Base-by-base conservation (phyloP, 2,329 filamentous ascomycete species). In the Mycosphaerella arachidis region DNA sequence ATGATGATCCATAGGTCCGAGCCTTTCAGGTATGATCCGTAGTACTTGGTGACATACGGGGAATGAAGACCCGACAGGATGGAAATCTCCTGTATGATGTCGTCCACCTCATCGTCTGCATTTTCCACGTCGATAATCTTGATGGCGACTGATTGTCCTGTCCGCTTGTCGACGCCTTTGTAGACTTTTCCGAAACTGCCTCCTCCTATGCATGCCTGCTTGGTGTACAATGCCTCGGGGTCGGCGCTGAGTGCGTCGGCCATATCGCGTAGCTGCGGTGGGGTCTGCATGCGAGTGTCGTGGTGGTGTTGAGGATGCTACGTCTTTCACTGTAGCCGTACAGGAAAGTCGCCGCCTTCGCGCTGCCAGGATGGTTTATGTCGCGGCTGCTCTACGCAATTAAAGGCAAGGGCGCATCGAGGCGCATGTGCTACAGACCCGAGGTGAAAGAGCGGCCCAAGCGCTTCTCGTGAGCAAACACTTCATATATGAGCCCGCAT, bases 121-220 rank as follows among this genome's bases (percentile, higher is more conserved):
- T 94, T 97, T 77, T 99, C 94, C 67, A 99, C 94, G 72, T 99
- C 94, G 74, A 99, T 97, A 70, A 99, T 84, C 77, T 99, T 99
- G 81, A 99, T 99, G 30, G 94, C 94, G 54, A 99, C 94, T 12
- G 93, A 88, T 72, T 96, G 89, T 40, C 94, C 94, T 18, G 89
- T 96, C 55, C 91, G 86, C 73, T 94, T 96, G 78, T 97, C 93
- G 66, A 97, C 91, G 60, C 94, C 94, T 84, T 97, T 97, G 84
- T 93, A 99, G 63, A 99, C 94, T 77, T 95, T 96, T 72, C 94
- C 94, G 79, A 99, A 99, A 77, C 93, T 97, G 63, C 94, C 94
- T 68, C 94, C 94, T 68, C 94, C 93, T 92, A 81, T 81, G 71
- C 79, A 81, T 68, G 77, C 75, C 67, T 81, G 79, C 78, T 96